A percentile compares a stretch with the other conserved stretches of the same genome.
Evolutionary conservation across 805 yeast species (phyloP).

Genomic region (Starmerella sp.): DNA sequence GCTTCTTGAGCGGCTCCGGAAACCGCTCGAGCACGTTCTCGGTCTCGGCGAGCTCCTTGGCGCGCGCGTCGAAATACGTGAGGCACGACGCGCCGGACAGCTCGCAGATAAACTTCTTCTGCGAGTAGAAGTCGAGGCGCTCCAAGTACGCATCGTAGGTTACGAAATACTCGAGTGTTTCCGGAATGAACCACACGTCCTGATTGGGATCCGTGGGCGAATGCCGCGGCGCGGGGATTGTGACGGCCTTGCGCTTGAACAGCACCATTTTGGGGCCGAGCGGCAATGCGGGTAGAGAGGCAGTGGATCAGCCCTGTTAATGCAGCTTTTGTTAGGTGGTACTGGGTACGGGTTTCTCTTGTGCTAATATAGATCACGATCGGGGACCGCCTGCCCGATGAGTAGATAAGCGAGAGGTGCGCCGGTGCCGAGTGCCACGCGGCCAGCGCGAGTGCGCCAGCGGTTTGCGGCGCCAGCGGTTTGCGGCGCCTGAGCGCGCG

Average conservation of each 20-base stretch:
- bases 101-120: constrained; percentile 82
- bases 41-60: constrained; percentile 47
- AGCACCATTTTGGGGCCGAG: constrained; percentile 26
- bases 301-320: not conserved
- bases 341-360: not conserved
- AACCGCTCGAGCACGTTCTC: constrained; percentile 61
- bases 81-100: constrained; percentile 87
- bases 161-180: constrained; percentile 81
- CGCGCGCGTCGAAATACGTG: constrained; percentile 79
- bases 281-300: not conserved
- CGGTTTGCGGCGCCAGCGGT: too few species aligned
- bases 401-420: not conserved
- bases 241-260: constrained; percentile 31
- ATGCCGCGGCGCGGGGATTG: constrained; percentile 23
- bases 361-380: not conserved
- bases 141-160: constrained; percentile 64
- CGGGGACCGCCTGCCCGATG: not conserved
- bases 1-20: constrained; percentile 87
- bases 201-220: constrained; percentile 29
- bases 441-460: too few species aligned
- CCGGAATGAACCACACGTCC: constrained; percentile 70
- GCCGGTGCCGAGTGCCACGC: not conserved
- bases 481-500: too few species aligned
- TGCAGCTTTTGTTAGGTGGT: constrained; percentile 4
- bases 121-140: constrained; percentile 32